Evolutionary conservation across 108 stramenopile genomes (phyloP), one percentile per base, ranked within the genome.

Genomic region (Cyclostephanos tholiformis): DNA sequence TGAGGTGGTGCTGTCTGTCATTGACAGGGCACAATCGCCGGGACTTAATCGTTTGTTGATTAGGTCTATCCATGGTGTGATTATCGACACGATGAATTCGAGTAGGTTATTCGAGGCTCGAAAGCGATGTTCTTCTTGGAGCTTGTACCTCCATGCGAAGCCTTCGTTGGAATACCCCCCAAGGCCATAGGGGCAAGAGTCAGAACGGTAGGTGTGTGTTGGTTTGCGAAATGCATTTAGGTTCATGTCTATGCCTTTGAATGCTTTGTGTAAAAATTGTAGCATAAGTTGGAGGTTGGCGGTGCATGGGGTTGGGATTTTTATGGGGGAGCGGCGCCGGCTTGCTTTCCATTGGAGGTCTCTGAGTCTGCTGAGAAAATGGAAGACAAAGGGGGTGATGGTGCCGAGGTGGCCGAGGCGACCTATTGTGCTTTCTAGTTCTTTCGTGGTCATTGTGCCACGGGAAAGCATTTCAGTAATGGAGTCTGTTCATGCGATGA

Each of bases 21-120:
- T n/a, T n/a, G n/a, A n/a, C n/a, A n/a, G n/a, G n/a, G n/a, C n/a
- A n/a, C n/a, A n/a, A 30, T 65, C 53, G 20, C 32, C 53, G 1
- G 39, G 49, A 19, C 25, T 38, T 25, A 59, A 0, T 2, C 60
- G 19, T 0, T 56, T 56, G 4, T 30, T 3, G 4, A 64, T 26
- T 27, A 79, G 39, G 7, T 71, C 71, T 1, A 72, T 58, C 71
- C 71, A 67, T 2, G 44, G 43, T 0, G 56, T 22, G 25, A 62
- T 65, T 17, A 71, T 65, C 4, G 61, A n/a, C 6, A 64, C 51
- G 8, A 65, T 38, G 59, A 56, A 55, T 56, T 76, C 75, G 0
- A 76, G 48, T 2, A 76, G 36, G 36, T 77, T 77, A 35, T 65
- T 71, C 17, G 76, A 52, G 1, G 70, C 76, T 16, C 69, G 13